These are phyloP conservation scores for Houttuynia cordata DNA, from an alignment of 164 flowering plant species.

Conservation along the genomic window DNA sequence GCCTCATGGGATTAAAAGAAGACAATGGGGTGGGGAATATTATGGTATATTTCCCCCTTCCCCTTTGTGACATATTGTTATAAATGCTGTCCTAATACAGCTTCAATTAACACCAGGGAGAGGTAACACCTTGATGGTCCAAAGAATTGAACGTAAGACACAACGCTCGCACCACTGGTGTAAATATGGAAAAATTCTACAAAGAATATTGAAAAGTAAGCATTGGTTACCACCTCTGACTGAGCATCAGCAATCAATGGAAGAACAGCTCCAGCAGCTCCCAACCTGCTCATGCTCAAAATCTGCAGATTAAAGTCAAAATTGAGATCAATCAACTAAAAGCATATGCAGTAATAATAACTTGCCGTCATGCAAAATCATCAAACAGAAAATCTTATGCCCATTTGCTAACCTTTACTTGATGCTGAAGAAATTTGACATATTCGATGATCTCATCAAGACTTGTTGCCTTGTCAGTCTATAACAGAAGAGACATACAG, in stretches of 20 bases:
- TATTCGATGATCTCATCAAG: constrained; percentile 35
- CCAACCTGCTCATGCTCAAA: constrained; percentile 42
- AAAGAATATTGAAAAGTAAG: too few species aligned
- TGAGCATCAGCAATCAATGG: constrained; percentile 33
- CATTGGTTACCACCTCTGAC: constrained; percentile 16
- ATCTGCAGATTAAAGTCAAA: constrained; percentile 16
- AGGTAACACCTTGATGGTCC: too few species aligned
- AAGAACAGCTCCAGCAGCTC: constrained; percentile 37
- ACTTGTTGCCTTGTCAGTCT: constrained; percentile 33
- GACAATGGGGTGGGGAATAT: too few species aligned
- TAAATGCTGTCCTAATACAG: too few species aligned
- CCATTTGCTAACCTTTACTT: constrained; percentile 23
- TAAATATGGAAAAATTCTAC: too few species aligned
- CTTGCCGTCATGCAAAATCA: not conserved
- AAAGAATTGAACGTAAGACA: too few species aligned
- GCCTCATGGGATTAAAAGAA: too few species aligned
- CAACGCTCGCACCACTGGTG: too few species aligned
- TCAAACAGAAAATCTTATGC: not conserved
- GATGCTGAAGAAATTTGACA: constrained; percentile 32
- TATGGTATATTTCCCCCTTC: too few species aligned
- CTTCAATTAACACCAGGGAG: too few species aligned
- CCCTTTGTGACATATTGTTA: too few species aligned
- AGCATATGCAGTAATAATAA: not conserved
- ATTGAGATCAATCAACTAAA: not conserved
- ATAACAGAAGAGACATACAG: constrained; percentile 6